Evolutionary conservation across 352 stramenopile species (phyloP).

Genomic region (Sclerospora graminicola): DNA sequence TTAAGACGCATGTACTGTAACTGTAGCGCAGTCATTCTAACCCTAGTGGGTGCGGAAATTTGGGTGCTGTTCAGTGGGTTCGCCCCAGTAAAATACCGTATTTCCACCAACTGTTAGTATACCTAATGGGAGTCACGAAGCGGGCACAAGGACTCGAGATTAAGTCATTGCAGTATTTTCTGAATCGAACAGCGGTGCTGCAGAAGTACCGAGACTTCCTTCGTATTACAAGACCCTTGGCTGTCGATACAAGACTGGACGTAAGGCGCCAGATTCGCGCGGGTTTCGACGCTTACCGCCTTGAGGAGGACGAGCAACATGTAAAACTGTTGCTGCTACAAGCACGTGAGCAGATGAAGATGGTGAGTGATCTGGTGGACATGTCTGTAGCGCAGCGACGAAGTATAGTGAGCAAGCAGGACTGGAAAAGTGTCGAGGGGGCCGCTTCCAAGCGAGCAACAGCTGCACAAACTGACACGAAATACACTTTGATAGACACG

Average conservation of each 20-base stretch:
- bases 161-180: conserved; percentile 69
- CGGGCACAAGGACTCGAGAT: conserved; percentile 21
- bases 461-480: background rate
- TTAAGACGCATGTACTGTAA: too few relatives aligned
- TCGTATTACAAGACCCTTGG: conserved; percentile 41
- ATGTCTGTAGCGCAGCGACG: conserved; percentile 44
- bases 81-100: too few relatives aligned
- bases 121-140: conserved; percentile 13
- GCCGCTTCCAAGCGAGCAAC: background rate
- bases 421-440: conserved; percentile 22
- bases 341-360: conserved; percentile 50
- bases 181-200: conserved; percentile 52
- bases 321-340: conserved; percentile 40
- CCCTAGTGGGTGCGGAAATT: too few relatives aligned
- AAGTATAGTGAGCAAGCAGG: conserved; percentile 1
- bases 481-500: conserved; percentile 31
- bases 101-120: too few relatives aligned
- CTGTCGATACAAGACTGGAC: conserved; percentile 30
- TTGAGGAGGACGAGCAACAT: conserved; percentile 42
- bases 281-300: conserved; percentile 39
- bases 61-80: too few relatives aligned
- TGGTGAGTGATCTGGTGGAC: conserved; percentile 59
- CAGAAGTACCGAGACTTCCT: conserved; percentile 58
- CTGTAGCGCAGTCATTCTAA: too few relatives aligned
- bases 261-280: conserved; percentile 53